phyloP scores from a whole-genome alignment of 768 basidiomycete genomes.

The Pisolithus marmoratus region DNA sequence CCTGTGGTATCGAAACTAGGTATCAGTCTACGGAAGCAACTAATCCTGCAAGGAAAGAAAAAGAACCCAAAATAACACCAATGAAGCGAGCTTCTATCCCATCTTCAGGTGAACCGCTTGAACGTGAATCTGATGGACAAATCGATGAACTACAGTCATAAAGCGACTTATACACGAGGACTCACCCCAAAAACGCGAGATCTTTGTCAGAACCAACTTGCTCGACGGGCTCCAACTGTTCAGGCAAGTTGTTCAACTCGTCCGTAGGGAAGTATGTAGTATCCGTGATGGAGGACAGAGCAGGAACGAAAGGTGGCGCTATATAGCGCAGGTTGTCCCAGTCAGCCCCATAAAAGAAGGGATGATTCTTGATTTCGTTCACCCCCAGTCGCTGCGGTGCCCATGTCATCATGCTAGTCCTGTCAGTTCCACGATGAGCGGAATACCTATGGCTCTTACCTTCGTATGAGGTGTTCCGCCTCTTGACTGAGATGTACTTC shows the following conservation, averaged over 20 bases:
- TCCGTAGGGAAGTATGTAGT: constrained; percentile 97
- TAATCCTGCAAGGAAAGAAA: not conserved
- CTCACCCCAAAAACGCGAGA: constrained; percentile 61
- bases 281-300: constrained; percentile 85
- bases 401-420: constrained; percentile 76
- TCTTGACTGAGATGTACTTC: constrained; percentile 92
- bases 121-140: constrained; percentile 63
- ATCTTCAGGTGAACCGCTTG: constrained; percentile 56
- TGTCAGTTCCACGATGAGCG: constrained; percentile 5
- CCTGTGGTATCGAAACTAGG: constrained; percentile 25
- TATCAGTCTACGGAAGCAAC: constrained; percentile 14
- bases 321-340: constrained; percentile 90
- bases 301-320: constrained; percentile 94
- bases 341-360: constrained; percentile 94
- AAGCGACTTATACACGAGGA: constrained; percentile 3
- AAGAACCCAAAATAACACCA: no score
- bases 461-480: constrained; percentile 83
- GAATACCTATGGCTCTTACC: constrained; percentile 40
- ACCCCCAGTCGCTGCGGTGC: constrained; percentile 68
- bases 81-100: not conserved
- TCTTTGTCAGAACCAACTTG: constrained; percentile 62
- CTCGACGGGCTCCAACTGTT: constrained; percentile 55
- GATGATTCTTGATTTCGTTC: constrained; percentile 86
- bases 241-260: constrained; percentile 69
- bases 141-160: constrained; percentile 1